phyloP scores from a whole-genome alignment of 1,139 yeast genomes.

The Arxiozyma heterogenica region DNA sequence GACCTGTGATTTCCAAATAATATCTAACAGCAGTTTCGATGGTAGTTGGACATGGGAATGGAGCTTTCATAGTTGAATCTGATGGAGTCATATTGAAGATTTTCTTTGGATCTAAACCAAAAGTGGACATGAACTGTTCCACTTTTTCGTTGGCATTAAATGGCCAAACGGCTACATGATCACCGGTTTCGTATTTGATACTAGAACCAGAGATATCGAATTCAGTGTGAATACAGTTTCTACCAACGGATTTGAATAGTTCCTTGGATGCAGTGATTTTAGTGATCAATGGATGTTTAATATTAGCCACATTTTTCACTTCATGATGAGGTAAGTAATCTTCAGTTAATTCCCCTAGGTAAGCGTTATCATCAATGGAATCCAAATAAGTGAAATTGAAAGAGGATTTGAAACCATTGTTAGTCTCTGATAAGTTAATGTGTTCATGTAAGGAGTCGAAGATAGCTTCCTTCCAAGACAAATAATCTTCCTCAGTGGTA shows the following conservation, averaged over 20 bases:
- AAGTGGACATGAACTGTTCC: slow-evolving; percentile 49
- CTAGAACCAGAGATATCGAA: slow-evolving; percentile 70
- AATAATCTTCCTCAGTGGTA: slow-evolving; percentile 88
- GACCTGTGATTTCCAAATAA: slow-evolving; percentile 85
- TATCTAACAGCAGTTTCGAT: slow-evolving; percentile 79
- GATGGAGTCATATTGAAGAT: slow-evolving; percentile 61
- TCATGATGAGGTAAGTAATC: slow-evolving; percentile 42
- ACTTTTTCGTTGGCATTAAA: slow-evolving; percentile 77
- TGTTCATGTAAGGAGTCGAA: slow-evolving; percentile 67
- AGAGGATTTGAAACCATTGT: slow-evolving; percentile 62
- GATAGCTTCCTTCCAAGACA: slow-evolving; percentile 81
- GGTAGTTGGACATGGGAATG: slow-evolving; percentile 88
- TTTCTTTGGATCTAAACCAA: slow-evolving; percentile 49
- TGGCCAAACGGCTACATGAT: slow-evolving; percentile 92
- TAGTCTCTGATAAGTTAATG: not conserved
- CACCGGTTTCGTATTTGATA: slow-evolving; percentile 86
- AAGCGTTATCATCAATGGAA: slow-evolving; percentile 41
- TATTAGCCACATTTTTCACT: slow-evolving; percentile 21
- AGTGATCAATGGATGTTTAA: slow-evolving; percentile 68
- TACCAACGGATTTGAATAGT: slow-evolving; percentile 48
- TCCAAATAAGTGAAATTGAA: slow-evolving; percentile 38
- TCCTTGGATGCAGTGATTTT: slow-evolving; percentile 55
- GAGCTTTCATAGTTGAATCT: slow-evolving; percentile 67
- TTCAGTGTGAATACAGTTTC: slow-evolving; percentile 84
- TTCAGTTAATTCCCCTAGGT: slow-evolving; percentile 77